Percentiles rank a stretch among this genome's conserved stretches.
phyloP scores from a whole-genome alignment of 75 land plant genomes.

The Sequoia sempervirens region DNA sequence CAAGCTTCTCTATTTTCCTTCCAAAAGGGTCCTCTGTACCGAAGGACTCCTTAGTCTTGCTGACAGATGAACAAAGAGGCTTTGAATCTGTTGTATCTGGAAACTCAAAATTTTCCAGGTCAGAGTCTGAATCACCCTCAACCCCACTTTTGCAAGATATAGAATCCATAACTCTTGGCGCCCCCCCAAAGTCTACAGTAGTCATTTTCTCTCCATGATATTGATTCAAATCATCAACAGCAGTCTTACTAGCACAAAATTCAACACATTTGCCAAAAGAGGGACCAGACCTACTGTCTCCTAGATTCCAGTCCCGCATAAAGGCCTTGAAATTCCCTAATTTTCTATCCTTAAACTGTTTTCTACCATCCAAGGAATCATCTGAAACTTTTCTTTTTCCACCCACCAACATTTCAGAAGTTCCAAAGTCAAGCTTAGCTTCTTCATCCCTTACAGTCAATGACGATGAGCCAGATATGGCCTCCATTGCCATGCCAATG shows the following conservation, averaged over 20 bases:
- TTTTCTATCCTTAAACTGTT: slow-evolving; percentile 18
- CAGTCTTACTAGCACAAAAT: slow-evolving; percentile 16
- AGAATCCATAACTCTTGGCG: slow-evolving; percentile 12
- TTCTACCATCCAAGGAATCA: slow-evolving; percentile 11
- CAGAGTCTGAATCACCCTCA: slow-evolving; percentile 17
- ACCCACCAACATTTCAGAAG: slow-evolving; percentile 2
- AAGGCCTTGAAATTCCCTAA: slow-evolving; percentile 12
- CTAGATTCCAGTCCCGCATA: slow-evolving; percentile 26
- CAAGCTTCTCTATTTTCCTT: background rate
- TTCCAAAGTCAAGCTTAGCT: background rate
- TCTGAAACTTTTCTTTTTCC: slow-evolving; percentile 30
- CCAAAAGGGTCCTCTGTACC: background rate
- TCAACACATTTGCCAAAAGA: slow-evolving; percentile 13
- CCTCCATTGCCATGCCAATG: slow-evolving; percentile 20
- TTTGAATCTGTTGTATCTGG: slow-evolving; percentile 20
- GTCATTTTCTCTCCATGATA: slow-evolving; percentile 11
- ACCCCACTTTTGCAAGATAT: slow-evolving; percentile 19
- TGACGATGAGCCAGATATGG: slow-evolving; percentile 20
- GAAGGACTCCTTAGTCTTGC: slow-evolving; percentile 8
- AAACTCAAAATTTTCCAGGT: slow-evolving; percentile 15
- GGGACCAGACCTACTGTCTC: slow-evolving; percentile 31
- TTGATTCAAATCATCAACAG: slow-evolving; percentile 16
- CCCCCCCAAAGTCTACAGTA: slow-evolving; percentile 12
- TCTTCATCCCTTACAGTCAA: slow-evolving; percentile 13
- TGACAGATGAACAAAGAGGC: slow-evolving; percentile 21